Evolutionary conservation across 2,329 filamentous ascomycete genomes (phyloP), one percentile per base, ranked within the genome.

Genomic region (Sclerotinia sclerotiorum): DNA sequence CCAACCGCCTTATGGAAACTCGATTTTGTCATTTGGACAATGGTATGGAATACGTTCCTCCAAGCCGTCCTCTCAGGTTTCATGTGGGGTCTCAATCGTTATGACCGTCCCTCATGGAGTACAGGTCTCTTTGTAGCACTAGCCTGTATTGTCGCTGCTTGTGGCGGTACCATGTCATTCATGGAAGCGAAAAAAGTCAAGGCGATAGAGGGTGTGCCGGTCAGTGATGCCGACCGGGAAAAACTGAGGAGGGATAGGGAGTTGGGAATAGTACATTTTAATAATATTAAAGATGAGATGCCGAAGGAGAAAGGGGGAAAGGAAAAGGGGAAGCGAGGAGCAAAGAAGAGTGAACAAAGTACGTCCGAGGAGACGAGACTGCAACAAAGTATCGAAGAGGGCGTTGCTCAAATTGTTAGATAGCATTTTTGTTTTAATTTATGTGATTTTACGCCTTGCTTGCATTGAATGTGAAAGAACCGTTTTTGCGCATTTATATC

Each of bases 41-140:
- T 93, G 79, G 84, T 93, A 3, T 84, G 82, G 81, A 96, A 97
- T 76, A 95, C 92, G 0, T 84, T 94, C 67, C 84, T 95, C 56
- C 93, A 97, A 78, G 84, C 84, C 51, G 84, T 87, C 24, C 83
- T 97, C 2, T 90, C 88, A 11, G 89, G 85, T 3, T 90, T 93
- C 80, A 96, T 97, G 93, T 96, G 91, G 91, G 88, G 86, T 2
- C 82, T 91, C 79, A 90, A 92, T 76, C 82, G 91, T 29, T 89
- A 88, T 74, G 80, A 90, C 29, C 83, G 93, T n/a, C 92, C 93
- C 0, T 85, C 86, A 29, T 96, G 92, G 92, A 85, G 88, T 15
- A 94, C 91, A 0, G 93, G 92, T 1, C 79, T 93, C 0, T 92
- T 95, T 75, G 90, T 97, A 24, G 90, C 86, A 2, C 76, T 94